A percentile compares a stretch with the other conserved stretches of the same genome.
Conservation (phyloP, 345 rosid species). For the Reutealis trisperma region DNA sequence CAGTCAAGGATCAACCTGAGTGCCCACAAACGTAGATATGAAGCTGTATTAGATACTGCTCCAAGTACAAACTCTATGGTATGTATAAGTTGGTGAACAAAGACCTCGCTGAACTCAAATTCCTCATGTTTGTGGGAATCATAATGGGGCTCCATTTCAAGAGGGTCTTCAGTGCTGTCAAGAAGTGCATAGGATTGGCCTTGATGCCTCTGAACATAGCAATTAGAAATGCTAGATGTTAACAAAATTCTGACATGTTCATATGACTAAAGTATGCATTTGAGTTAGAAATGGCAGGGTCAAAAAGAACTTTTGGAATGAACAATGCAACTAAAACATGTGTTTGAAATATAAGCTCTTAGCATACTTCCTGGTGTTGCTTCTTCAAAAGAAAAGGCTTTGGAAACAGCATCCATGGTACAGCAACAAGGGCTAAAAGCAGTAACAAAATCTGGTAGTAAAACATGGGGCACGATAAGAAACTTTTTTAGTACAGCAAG, state of each 20-base stretch:
- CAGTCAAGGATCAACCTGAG: slow-evolving; percentile 58
- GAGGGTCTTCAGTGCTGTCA: slow-evolving; percentile 63
- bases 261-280: slow-evolving; percentile 1
- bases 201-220: slow-evolving; percentile 69
- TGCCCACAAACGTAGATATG: slow-evolving; percentile 95
- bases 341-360: background rate
- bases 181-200: slow-evolving; percentile 66
- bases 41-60: slow-evolving; percentile 97
- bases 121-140: slow-evolving; percentile 78
- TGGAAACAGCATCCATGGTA: slow-evolving; percentile 96
- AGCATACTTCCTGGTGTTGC: slow-evolving; percentile 72
- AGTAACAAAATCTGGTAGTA: slow-evolving; percentile 20
- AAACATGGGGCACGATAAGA: slow-evolving; percentile 12
- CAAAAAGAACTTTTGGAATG: background rate
- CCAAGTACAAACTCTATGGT: slow-evolving; percentile 98
- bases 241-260: background rate
- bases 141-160: slow-evolving; percentile 51
- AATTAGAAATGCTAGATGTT: slow-evolving; percentile 9
- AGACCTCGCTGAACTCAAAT: slow-evolving; percentile 93
- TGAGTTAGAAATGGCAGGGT: background rate
- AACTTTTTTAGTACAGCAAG: background rate
- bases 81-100: slow-evolving; percentile 95
- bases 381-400: slow-evolving; percentile 93
- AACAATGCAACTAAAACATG: background rate
- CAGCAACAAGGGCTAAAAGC: slow-evolving; percentile 78